These are phyloP conservation scores for Drosera spatulata DNA, from an alignment of 179 eudicot genomes.

Conservation along the genomic window DNA sequence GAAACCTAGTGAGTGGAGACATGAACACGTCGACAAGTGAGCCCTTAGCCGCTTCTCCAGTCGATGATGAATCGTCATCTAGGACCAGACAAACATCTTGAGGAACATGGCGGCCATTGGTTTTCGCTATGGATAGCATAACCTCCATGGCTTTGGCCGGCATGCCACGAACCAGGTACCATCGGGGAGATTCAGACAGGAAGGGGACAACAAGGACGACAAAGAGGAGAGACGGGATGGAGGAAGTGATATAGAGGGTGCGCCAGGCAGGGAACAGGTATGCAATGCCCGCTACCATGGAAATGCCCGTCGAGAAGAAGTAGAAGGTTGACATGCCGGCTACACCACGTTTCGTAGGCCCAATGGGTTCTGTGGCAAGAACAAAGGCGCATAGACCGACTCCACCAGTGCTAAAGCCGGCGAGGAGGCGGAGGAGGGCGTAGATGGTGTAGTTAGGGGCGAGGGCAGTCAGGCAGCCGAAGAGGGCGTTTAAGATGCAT, in stretches of 20 bases:
- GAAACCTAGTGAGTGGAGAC: slow-evolving; percentile 44
- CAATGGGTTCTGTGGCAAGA: slow-evolving; percentile 82
- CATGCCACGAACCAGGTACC: slow-evolving; percentile 67
- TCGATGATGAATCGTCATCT: slow-evolving; percentile 26
- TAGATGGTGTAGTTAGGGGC: slow-evolving; percentile 53
- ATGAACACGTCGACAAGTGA: slow-evolving; percentile 52
- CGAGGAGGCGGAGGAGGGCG: slow-evolving; percentile 46
- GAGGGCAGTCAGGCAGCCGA: slow-evolving; percentile 63
- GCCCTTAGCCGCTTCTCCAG: slow-evolving; percentile 25
- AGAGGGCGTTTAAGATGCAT: slow-evolving; percentile 45
- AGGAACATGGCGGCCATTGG: slow-evolving; percentile 43
- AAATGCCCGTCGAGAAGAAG: slow-evolving; percentile 77
- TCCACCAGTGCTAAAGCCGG: slow-evolving; percentile 72
- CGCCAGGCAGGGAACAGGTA: slow-evolving; percentile 62
- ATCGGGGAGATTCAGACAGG: slow-evolving; percentile 75
- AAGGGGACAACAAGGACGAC: slow-evolving; percentile 48
- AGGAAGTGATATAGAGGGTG: slow-evolving; percentile 52
- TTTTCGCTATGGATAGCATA: slow-evolving; percentile 45
- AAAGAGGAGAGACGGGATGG: slow-evolving; percentile 67
- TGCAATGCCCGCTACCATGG: slow-evolving; percentile 59
- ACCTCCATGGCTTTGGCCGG: slow-evolving; percentile 35
- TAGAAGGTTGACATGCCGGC: slow-evolving; percentile 96
- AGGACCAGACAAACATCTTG: slow-evolving; percentile 29
- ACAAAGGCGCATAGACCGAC: slow-evolving; percentile 85
- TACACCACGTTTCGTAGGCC: slow-evolving; percentile 57